Conservation (phyloP, 305 asterid genomes). For the Fraxinus velutina region DNA sequence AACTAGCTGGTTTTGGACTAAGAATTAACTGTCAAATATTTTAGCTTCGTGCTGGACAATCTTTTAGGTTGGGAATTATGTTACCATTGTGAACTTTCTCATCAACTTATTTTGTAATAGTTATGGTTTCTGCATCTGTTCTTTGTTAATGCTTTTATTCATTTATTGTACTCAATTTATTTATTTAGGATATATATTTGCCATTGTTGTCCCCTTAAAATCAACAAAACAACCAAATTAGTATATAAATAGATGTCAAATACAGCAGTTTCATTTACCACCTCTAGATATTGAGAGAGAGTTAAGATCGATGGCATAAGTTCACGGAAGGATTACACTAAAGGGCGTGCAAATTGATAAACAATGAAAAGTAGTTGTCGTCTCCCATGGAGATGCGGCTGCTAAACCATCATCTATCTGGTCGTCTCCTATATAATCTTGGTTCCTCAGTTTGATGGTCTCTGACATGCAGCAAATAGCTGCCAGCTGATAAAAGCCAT, state of each 20-base stretch:
- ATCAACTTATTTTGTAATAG: background rate
- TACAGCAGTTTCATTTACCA: background rate
- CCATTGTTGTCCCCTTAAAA: background rate
- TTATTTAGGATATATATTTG: background rate
- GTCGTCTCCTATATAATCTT: background rate
- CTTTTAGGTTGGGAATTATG: background rate
- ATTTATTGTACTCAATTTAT: background rate
- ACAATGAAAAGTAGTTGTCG: background rate
- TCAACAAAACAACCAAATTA: background rate
- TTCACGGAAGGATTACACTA: background rate
- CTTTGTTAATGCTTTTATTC: background rate
- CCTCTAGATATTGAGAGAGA: background rate
- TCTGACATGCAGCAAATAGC: constrained; percentile 78
- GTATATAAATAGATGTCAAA: background rate
- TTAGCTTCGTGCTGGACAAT: background rate
- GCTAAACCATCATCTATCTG: constrained; percentile 1
- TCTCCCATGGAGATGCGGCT: background rate
- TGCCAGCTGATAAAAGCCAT: constrained; percentile 99
- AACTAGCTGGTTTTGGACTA: background rate
- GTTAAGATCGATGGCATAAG: background rate
- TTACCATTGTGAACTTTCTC: background rate
- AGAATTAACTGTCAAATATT: background rate
- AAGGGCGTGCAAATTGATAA: background rate
- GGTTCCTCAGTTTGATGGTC: constrained; percentile 55
- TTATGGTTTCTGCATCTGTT: background rate